Conservation (phyloP, 2,329 filamentous ascomycete genomes). For the Phoma sp. region DNA sequence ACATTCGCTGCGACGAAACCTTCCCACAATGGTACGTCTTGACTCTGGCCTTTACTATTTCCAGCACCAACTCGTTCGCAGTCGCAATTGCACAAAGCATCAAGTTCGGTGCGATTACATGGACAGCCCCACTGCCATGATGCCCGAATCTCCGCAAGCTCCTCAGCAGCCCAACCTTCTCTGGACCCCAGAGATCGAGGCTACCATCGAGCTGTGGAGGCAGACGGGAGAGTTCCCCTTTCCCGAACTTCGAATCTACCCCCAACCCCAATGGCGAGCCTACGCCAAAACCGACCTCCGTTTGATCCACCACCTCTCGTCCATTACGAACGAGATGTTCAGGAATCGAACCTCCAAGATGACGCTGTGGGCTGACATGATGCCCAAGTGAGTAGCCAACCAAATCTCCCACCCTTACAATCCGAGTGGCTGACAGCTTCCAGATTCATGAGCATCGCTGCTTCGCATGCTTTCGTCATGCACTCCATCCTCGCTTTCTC, state of each 20-base stretch:
- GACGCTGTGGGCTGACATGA: slow-evolving; percentile 90
- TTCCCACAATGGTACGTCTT: slow-evolving; percentile 88
- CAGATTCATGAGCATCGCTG: slow-evolving; percentile 82
- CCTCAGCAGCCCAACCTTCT: slow-evolving; percentile 69
- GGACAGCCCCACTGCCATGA: slow-evolving; percentile 75
- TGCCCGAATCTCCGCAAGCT: slow-evolving; percentile 59
- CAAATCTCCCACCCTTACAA: slow-evolving; percentile 15
- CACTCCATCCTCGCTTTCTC: slow-evolving; percentile 90
- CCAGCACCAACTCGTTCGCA: slow-evolving; percentile 50
- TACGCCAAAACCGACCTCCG: slow-evolving; percentile 81
- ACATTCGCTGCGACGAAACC: slow-evolving; percentile 97
- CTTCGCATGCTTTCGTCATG: slow-evolving; percentile 88
- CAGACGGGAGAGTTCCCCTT: slow-evolving; percentile 85
- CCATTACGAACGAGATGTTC: slow-evolving; percentile 82
- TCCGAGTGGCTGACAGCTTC: slow-evolving; percentile 33
- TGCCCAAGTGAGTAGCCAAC: slow-evolving; percentile 75
- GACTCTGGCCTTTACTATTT: slow-evolving; percentile 1
- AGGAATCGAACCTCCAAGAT: slow-evolving; percentile 79
- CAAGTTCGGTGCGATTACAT: slow-evolving; percentile 98
- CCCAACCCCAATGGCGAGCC: slow-evolving; percentile 73
- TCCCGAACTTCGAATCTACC: slow-evolving; percentile 77
- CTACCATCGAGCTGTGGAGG: slow-evolving; percentile 81
- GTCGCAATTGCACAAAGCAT: slow-evolving; percentile 98
- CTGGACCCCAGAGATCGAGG: slow-evolving; percentile 86
- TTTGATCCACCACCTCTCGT: slow-evolving; percentile 88